Conservation (phyloP, 2,329 filamentous ascomycete species). For the Xylaria sp. region DNA sequence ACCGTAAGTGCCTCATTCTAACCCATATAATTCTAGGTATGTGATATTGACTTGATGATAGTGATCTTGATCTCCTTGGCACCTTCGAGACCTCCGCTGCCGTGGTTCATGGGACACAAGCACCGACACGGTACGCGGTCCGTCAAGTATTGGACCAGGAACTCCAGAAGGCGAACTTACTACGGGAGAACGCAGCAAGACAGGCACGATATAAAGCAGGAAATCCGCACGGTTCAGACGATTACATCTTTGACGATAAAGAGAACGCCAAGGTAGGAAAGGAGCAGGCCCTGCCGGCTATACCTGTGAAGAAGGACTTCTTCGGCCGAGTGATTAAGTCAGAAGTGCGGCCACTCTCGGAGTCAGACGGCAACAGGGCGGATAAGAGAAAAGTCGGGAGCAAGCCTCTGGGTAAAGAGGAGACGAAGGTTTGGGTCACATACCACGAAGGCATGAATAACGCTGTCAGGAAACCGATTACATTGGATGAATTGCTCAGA, state of each 20-base stretch:
- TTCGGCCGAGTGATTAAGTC: conserved; percentile 52
- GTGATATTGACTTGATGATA: conserved; percentile 43
- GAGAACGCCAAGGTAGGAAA: conserved; percentile 49
- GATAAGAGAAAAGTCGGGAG: conserved; percentile 43
- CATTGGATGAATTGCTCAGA: conserved; percentile 73
- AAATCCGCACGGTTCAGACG: conserved; percentile 45
- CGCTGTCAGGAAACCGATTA: conserved; percentile 79
- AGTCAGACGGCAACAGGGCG: conserved; percentile 51
- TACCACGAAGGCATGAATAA: conserved; percentile 83
- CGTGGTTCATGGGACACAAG: conserved; percentile 64
- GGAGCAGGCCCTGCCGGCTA: conserved; percentile 38
- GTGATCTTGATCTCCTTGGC: conserved; percentile 79
- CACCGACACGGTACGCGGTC: conserved; percentile 88
- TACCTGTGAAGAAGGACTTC: conserved; percentile 54
- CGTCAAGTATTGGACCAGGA: conserved; percentile 94
- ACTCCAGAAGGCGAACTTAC: conserved; percentile 75
- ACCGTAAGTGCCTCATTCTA: conserved; percentile 68
- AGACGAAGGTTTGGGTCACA: conserved; percentile 75
- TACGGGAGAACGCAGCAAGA: conserved; percentile 72
- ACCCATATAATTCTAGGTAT: conserved; percentile 3
- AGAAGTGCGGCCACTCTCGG: conserved; percentile 48
- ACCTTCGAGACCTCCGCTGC: conserved; percentile 75
- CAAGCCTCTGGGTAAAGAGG: conserved; percentile 50
- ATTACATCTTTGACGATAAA: conserved; percentile 51
- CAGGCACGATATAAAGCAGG: conserved; percentile 72